A percentile compares a stretch with the other conserved stretches of the same genome.
phyloP scores from a whole-genome alignment of 352 stramenopile species.

The Peronosclerospora sorghi region DNA sequence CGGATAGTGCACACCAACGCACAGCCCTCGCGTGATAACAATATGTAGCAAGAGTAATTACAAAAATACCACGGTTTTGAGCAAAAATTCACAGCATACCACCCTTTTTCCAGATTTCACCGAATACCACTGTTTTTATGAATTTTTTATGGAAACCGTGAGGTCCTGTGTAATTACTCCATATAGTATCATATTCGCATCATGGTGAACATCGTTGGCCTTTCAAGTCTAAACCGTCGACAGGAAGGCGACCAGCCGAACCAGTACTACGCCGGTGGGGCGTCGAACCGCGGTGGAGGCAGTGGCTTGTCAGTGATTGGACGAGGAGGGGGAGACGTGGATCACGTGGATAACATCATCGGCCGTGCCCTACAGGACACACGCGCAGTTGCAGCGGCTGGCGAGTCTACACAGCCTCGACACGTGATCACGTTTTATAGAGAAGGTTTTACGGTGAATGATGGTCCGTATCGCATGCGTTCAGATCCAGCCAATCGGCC shows the following conservation, averaged over 20 bases:
- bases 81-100: too few relatives aligned
- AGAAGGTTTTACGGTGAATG: slow-evolving; percentile 77
- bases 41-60: too few relatives aligned
- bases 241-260: slow-evolving; percentile 28
- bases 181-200: neutral
- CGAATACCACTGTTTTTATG: too few relatives aligned
- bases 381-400: slow-evolving; percentile 14
- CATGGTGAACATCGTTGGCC: slow-evolving; percentile 77
- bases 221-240: slow-evolving; percentile 54
- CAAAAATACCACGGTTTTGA: too few relatives aligned
- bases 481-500: slow-evolving; percentile 57
- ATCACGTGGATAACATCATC: slow-evolving; percentile 78
- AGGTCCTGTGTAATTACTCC: too few relatives aligned
- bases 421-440: slow-evolving; percentile 82
- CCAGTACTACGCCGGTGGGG: slow-evolving; percentile 65
- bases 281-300: slow-evolving; percentile 54
- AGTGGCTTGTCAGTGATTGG: slow-evolving; percentile 68
- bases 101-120: too few relatives aligned
- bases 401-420: slow-evolving; percentile 17
- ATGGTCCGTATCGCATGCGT: slow-evolving; percentile 61
- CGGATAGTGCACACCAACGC: slow-evolving; percentile 49
- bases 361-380: slow-evolving; percentile 66
- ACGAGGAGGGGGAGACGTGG: slow-evolving; percentile 27
- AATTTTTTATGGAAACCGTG: too few relatives aligned
- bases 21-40: slow-evolving; percentile 42